A percentile compares a stretch with the other conserved stretches of the same genome.
These are phyloP conservation scores for Pleurozium schreberi DNA, from an alignment of 225 moss, liverwort and hornwort genomes.

Conservation along the genomic window DNA sequence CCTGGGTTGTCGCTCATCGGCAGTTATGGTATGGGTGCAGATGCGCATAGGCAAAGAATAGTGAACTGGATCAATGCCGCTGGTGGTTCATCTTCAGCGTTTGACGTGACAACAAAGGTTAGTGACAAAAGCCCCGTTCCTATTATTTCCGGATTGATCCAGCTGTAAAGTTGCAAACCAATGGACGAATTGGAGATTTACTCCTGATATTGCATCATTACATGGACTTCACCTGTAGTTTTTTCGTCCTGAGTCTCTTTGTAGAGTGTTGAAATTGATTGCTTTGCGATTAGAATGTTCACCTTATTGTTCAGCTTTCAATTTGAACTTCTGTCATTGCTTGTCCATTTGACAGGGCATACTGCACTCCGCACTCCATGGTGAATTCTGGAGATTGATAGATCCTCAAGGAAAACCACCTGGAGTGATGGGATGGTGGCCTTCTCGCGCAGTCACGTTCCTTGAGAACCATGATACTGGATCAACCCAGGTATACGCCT, in stretches of 20 bases:
- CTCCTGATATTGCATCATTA: neutral
- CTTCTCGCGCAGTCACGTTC: constrained; percentile 83
- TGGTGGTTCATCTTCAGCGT: constrained; percentile 82
- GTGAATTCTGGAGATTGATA: constrained; percentile 86
- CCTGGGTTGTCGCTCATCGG: neutral
- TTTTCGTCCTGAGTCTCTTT: neutral
- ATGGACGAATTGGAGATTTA: neutral
- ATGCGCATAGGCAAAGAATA: constrained; percentile 89
- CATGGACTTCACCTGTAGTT: neutral
- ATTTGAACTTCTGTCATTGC: neutral
- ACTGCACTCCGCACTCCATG: constrained; percentile 80
- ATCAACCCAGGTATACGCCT: constrained; percentile 58
- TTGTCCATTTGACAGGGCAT: constrained; percentile 47
- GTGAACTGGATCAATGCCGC: constrained; percentile 92
- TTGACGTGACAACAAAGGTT: constrained; percentile 93
- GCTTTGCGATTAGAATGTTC: neutral
- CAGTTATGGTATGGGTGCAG: constrained; percentile 18
- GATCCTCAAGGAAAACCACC: constrained; percentile 92
- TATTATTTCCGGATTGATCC: neutral
- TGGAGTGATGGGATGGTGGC: constrained; percentile 95
- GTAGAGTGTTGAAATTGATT: neutral
- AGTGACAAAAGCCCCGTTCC: neutral
- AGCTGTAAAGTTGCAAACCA: neutral
- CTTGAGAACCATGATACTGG: constrained; percentile 94
- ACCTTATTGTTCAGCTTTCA: neutral